A percentile compares a stretch with the other conserved stretches of the same genome.
phyloP scores from a whole-genome alignment of 176 grass and related monocot species.

The Cenchrus purpureus region DNA sequence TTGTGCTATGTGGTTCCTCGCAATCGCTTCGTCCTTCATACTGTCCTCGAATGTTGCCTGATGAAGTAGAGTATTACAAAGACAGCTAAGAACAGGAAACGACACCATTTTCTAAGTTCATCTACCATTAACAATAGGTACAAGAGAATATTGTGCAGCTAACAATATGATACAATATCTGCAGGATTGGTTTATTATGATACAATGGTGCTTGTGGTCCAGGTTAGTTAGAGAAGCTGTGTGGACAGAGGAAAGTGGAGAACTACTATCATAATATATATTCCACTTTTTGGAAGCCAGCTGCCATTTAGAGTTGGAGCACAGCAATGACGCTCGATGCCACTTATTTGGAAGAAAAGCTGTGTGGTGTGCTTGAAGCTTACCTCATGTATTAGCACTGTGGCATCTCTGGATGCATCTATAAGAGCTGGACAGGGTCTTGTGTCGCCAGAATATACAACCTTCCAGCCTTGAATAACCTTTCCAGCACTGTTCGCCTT shows the following conservation, averaged over 20 bases:
- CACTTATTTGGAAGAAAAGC: constrained; percentile 6
- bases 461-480: constrained; percentile 79
- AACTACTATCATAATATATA: not conserved
- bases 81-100: constrained; percentile 15
- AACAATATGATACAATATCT: constrained; percentile 40
- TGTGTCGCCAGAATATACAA: constrained; percentile 96
- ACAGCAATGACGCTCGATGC: not conserved
- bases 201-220: constrained; percentile 7
- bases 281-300: not conserved
- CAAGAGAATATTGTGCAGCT: constrained; percentile 8
- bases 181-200: constrained; percentile 2
- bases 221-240: constrained; percentile 20
- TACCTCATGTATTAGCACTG: constrained; percentile 95
- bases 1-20: constrained; percentile 92
- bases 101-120: not conserved
- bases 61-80: constrained; percentile 23
- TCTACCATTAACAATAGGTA: constrained; percentile 12
- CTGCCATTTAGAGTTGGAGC: not conserved
- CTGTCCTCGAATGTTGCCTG: constrained; percentile 97
- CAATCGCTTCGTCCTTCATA: constrained; percentile 85
- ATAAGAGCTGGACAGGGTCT: constrained; percentile 81
- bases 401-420: constrained; percentile 83
- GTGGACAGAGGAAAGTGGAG: not conserved
- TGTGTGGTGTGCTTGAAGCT: not conserved
- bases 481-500: constrained; percentile 56